Percentiles rank a stretch among this genome's conserved stretches.
Conservation (phyloP, 2,329 filamentous ascomycete species). For the Pyrenophora seminiperda region DNA sequence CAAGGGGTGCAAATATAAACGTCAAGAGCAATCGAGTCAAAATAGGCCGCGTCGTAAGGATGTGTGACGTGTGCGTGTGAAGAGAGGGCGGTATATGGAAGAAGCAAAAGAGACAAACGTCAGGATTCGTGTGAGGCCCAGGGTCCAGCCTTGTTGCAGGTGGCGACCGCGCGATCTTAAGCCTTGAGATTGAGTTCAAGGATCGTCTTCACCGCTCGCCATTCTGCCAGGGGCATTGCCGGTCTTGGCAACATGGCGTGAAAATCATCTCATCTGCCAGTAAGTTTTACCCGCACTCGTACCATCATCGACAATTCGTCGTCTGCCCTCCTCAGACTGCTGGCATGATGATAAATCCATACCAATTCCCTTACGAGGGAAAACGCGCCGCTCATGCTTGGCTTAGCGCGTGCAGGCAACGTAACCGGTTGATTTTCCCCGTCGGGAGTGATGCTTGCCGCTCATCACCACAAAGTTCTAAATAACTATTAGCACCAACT, state of each 20-base stretch:
- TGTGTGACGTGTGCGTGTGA: neutral
- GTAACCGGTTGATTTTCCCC: too few species aligned
- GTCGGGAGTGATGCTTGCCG: too few species aligned
- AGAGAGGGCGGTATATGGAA: neutral
- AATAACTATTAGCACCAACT: neutral
- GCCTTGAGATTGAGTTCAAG: constrained; percentile 11
- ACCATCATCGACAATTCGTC: neutral
- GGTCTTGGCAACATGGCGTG: constrained; percentile 31
- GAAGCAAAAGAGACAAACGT: neutral
- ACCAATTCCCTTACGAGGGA: too few species aligned
- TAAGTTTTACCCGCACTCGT: neutral
- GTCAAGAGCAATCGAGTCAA: neutral
- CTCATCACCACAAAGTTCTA: neutral
- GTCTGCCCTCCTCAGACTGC: neutral
- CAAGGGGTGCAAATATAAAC: neutral
- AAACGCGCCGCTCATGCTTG: too few species aligned
- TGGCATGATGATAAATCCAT: neutral
- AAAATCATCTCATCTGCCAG: constrained; percentile 34
- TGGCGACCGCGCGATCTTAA: constrained; percentile 38
- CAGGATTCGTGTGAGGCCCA: neutral
- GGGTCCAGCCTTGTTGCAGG: constrained; percentile 12
- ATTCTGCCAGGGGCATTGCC: constrained; percentile 33
- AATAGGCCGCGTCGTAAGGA: neutral
- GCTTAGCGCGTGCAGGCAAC: too few species aligned
- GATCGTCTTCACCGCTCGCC: constrained; percentile 19